phyloP scores from a whole-genome alignment of 148 eudicot species.

The Arbutus unedo region DNA sequence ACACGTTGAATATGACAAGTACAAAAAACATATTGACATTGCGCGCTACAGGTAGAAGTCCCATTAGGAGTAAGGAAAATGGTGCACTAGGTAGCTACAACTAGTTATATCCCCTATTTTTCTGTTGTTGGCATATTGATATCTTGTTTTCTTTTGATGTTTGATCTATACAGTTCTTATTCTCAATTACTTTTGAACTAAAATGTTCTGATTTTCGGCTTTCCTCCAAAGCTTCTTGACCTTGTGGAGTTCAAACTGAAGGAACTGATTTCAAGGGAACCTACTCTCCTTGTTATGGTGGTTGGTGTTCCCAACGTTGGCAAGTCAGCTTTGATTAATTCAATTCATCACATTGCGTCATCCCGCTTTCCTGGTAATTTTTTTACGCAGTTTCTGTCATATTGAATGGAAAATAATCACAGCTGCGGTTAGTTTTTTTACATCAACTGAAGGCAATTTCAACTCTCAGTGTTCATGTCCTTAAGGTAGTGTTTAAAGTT shows the following conservation, averaged over 20 bases:
- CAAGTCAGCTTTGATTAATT: slow-evolving; percentile 89
- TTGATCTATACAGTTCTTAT: neutral
- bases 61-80: neutral
- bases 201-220: slow-evolving; percentile 19
- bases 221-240: slow-evolving; percentile 59
- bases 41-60: neutral
- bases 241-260: slow-evolving; percentile 87
- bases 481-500: slow-evolving; percentile 19
- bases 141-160: slow-evolving; percentile 1
- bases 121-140: no score
- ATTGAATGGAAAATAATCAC: neutral
- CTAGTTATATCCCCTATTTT: neutral
- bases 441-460: neutral
- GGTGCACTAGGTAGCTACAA: neutral
- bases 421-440: neutral
- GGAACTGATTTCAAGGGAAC: slow-evolving; percentile 79
- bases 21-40: neutral
- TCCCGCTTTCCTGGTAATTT: slow-evolving; percentile 76
- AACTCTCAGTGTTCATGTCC: neutral
- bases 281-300: slow-evolving; percentile 92
- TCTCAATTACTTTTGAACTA: neutral
- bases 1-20: no score
- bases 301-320: slow-evolving; percentile 99
- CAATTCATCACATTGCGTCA: slow-evolving; percentile 78
- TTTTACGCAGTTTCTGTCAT: neutral